Evolutionary conservation across 306 rosid genomes (phyloP).

Genomic region (Argentina anserina): DNA sequence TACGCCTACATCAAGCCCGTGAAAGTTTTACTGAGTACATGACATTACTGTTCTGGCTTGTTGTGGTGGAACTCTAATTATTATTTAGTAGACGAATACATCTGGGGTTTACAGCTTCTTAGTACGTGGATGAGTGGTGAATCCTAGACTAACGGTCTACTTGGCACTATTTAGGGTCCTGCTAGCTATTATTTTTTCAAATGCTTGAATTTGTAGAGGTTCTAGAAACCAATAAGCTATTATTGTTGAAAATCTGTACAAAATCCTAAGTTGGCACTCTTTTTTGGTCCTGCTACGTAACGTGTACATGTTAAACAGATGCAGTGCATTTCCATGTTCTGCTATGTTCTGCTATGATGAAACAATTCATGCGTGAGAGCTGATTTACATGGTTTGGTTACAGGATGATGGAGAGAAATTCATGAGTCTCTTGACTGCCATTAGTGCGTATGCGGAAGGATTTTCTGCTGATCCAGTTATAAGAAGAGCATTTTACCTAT

Average conservation of each 20-base stretch:
- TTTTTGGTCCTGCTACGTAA: background rate
- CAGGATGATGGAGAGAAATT: constrained; percentile 74
- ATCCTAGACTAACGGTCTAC: background rate
- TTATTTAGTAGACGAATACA: no score
- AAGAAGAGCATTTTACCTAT: constrained; percentile 51
- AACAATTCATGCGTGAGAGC: background rate
- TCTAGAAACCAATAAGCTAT: background rate
- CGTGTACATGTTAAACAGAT: background rate
- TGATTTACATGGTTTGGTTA: constrained; percentile 12
- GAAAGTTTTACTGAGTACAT: no score
- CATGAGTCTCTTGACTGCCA: constrained; percentile 45
- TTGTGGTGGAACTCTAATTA: no score
- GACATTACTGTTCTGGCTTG: no score
- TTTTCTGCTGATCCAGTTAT: constrained; percentile 78
- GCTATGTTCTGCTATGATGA: background rate
- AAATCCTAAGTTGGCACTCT: background rate
- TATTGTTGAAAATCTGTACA: background rate
- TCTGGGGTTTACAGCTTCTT: no score
- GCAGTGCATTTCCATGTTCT: background rate
- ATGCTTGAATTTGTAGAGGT: background rate
- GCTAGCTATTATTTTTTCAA: no score
- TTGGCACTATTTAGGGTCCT: background rate
- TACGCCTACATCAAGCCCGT: background rate
- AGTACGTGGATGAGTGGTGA: background rate
- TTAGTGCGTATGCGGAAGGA: constrained; percentile 91